Percentiles rank a stretch among this genome's conserved stretches.
Evolutionary conservation across 2,329 filamentous ascomycete species (phyloP).

Genomic region (Fusarium musae): DNA sequence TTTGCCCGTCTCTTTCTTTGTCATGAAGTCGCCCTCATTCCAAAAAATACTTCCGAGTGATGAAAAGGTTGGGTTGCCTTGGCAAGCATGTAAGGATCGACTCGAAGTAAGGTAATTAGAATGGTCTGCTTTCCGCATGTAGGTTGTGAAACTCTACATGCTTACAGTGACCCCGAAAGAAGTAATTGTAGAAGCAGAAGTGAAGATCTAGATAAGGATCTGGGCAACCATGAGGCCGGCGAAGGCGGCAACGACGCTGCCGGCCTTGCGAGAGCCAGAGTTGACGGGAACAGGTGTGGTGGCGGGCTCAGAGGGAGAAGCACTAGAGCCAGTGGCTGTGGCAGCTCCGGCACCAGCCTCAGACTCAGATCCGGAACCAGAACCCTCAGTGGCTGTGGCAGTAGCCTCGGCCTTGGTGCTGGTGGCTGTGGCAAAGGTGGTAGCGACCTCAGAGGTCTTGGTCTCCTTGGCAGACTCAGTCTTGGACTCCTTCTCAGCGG

Average conservation of each 20-base stretch:
- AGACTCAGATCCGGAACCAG: conserved; percentile 17
- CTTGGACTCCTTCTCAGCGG: conserved; percentile 7
- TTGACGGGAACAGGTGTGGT: conserved; percentile 37
- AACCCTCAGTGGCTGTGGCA: conserved; percentile 15
- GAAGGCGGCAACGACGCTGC: conserved; percentile 44
- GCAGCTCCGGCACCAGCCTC: conserved; percentile 21
- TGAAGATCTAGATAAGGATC: conserved; percentile 46
- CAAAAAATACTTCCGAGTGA: conserved; percentile 25
- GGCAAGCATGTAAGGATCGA: conserved; percentile 44
- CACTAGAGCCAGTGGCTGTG: conserved; percentile 11
- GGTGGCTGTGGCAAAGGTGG: conserved; percentile 34
- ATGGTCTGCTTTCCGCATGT: conserved; percentile 44
- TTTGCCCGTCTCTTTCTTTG: conserved; percentile 21
- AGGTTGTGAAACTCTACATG: conserved; percentile 42
- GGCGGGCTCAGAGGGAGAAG: conserved; percentile 19
- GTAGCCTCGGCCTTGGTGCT: conserved; percentile 20
- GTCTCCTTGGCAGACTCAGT: conserved; percentile 15
- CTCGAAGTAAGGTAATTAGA: conserved; percentile 48
- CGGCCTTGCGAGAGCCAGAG: conserved; percentile 44
- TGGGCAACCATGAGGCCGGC: conserved; percentile 46
- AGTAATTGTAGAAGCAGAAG: conserved; percentile 43
- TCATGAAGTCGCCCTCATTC: conserved; percentile 21
- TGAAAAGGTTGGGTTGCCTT: conserved; percentile 30
- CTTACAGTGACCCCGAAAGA: conserved; percentile 32
- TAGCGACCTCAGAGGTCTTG: conserved; percentile 21